Conservation (phyloP, 108 stramenopile species). For the Nitzschia sp. region DNA sequence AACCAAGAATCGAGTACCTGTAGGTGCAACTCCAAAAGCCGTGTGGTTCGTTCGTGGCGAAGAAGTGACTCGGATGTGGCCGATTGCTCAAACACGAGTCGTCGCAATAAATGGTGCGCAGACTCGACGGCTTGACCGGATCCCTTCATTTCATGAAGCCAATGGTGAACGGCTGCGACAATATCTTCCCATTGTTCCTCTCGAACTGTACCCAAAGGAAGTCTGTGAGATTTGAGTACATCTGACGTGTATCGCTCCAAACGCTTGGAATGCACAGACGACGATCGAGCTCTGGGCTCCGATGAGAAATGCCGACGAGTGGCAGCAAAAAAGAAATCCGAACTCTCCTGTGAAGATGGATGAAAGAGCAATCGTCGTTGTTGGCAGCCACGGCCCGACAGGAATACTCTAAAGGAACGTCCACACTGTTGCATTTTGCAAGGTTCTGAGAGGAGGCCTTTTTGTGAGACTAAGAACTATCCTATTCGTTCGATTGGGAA, state of each 20-base stretch:
- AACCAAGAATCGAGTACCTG: conserved; percentile 23
- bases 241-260: conserved; percentile 26
- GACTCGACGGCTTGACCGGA: conserved; percentile 16
- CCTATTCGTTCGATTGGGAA: too few relatives aligned
- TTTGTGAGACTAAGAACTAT: too few relatives aligned
- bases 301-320: conserved; percentile 1
- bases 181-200: conserved; percentile 24
- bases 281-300: background rate
- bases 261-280: conserved; percentile 1
- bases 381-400: too few relatives aligned
- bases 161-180: conserved; percentile 16
- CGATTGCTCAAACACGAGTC: conserved; percentile 19
- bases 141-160: conserved; percentile 3
- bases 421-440: too few relatives aligned
- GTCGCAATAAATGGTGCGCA: conserved; percentile 17
- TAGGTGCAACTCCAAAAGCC: conserved; percentile 7
- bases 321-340: too few relatives aligned
- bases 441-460: too few relatives aligned
- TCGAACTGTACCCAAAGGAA: conserved; percentile 30
- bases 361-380: too few relatives aligned
- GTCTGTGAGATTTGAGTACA: conserved; percentile 11
- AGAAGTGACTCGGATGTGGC: conserved; percentile 1
- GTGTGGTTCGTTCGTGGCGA: background rate
- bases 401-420: too few relatives aligned
- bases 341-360: too few relatives aligned